Conservation (phyloP, 345 rosid genomes). For the Turnera subulata region DNA sequence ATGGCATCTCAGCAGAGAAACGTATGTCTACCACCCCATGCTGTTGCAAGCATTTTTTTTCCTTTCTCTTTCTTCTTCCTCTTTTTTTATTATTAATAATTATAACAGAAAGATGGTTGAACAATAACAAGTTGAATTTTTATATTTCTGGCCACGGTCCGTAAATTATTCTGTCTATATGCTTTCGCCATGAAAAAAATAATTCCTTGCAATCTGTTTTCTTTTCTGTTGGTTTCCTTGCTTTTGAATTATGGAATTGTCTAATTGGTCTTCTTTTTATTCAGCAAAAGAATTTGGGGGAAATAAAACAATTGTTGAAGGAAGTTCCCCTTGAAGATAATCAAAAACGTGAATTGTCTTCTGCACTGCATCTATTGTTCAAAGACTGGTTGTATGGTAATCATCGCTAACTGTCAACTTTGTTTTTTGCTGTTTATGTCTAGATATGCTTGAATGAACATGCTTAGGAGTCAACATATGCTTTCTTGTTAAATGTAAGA, state of each 20-base stretch:
- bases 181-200: not conserved
- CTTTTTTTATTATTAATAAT: not conserved
- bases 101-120: constrained; percentile 8
- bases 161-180: not conserved
- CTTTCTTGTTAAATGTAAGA: too few relatives aligned
- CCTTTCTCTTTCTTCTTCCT: not conserved
- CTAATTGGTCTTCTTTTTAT: not conserved
- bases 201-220: constrained; percentile 5
- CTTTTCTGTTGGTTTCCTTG: not conserved
- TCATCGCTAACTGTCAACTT: too few relatives aligned
- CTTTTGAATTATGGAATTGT: not conserved
- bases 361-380: constrained; percentile 86
- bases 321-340: constrained; percentile 82
- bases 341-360: constrained; percentile 77
- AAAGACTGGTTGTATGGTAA: constrained; percentile 98
- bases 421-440: not conserved
- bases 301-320: constrained; percentile 65
- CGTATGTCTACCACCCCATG: constrained; percentile 34
- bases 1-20: constrained; percentile 72
- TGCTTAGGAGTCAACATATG: too few relatives aligned
- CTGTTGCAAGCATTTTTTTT: not conserved
- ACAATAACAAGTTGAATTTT: too few relatives aligned
- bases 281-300: constrained; percentile 76
- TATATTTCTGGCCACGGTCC: too few relatives aligned
- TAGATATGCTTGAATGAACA: not conserved